Percentiles rank a stretch among this genome's conserved stretches.
Conservation (phyloP, 805 yeast genomes). For the Myxozyma udenii region DNA sequence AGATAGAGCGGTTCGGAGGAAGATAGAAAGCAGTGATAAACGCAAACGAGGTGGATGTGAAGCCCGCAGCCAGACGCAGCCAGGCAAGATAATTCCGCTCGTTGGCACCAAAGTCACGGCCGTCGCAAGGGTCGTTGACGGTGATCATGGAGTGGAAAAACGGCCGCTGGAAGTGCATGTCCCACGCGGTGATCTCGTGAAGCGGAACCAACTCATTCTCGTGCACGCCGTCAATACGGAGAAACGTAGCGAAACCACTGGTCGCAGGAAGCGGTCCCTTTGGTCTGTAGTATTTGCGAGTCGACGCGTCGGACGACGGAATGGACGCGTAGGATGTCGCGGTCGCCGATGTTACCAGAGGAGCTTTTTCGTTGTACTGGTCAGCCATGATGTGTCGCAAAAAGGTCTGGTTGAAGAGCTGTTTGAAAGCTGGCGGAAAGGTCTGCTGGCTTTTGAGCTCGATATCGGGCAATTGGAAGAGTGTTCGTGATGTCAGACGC, state of each 20-base stretch:
- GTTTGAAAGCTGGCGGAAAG: too few relatives aligned
- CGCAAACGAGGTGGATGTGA: conserved; percentile 25
- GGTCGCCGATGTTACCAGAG: background rate
- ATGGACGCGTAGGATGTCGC: conserved; percentile 12
- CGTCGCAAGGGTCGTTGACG: conserved; percentile 26
- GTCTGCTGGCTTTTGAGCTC: too few relatives aligned
- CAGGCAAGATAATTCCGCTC: conserved; percentile 29
- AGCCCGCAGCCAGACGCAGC: conserved; percentile 28
- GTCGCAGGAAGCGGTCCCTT: conserved; percentile 12
- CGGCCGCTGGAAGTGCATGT: conserved; percentile 23
- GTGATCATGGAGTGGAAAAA: conserved; percentile 18
- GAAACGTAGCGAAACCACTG: conserved; percentile 18
- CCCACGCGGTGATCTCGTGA: conserved; percentile 27
- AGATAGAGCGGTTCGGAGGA: conserved; percentile 23
- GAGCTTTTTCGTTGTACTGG: background rate
- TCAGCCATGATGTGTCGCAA: background rate
- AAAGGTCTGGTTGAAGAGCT: background rate
- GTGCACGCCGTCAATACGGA: conserved; percentile 19
- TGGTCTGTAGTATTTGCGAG: background rate
- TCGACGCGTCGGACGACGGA: background rate
- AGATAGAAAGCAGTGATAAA: conserved; percentile 21
- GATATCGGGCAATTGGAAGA: too few relatives aligned
- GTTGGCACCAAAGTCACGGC: conserved; percentile 27
- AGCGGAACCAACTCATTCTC: conserved; percentile 20
- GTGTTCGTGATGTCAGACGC: too few relatives aligned